A percentile compares a stretch with the other conserved stretches of the same genome.
Evolutionary conservation across 331 rosid species (phyloP).

Genomic region (Saraca asoca): DNA sequence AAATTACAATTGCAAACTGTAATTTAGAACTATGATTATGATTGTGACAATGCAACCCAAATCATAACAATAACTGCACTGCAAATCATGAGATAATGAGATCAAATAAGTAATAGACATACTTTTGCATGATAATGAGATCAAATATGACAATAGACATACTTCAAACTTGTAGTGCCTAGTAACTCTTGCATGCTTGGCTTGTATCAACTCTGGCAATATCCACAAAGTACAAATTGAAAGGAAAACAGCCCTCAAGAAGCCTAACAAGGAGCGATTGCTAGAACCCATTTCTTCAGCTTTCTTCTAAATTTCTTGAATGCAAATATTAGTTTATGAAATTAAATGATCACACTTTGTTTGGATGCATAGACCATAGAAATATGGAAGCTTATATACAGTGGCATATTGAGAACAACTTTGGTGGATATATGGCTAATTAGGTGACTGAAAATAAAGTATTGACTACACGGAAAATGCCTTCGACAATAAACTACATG

Average conservation of each 20-base stretch:
- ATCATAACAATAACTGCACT: too few relatives aligned
- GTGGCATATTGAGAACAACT: conserved; percentile 4
- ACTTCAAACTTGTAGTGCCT: conserved; percentile 81
- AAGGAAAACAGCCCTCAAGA: conserved; percentile 39
- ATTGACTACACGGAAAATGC: conserved; percentile 34
- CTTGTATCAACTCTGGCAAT: conserved; percentile 43
- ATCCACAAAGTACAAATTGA: conserved; percentile 41
- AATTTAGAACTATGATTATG: too few relatives aligned
- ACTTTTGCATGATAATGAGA: background rate
- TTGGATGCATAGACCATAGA: conserved; percentile 47
- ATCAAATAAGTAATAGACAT: too few relatives aligned
- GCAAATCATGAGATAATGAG: too few relatives aligned
- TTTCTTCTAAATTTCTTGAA: background rate
- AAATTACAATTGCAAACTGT: too few relatives aligned
- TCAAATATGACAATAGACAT: conserved; percentile 33
- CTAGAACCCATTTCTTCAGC: conserved; percentile 38
- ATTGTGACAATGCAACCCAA: too few relatives aligned
- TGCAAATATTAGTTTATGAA: background rate
- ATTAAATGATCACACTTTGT: conserved; percentile 17
- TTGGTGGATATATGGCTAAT: conserved; percentile 44
- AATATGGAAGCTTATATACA: conserved; percentile 38
- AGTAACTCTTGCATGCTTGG: conserved; percentile 60
- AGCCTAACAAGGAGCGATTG: conserved; percentile 20
- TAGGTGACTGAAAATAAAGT: conserved; percentile 62
- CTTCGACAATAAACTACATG: conserved; percentile 43